A percentile compares a stretch with the other conserved stretches of the same genome.
phyloP scores from a whole-genome alignment of 2,329 filamentous ascomycete genomes.

The Paecilomyces sp. region DNA sequence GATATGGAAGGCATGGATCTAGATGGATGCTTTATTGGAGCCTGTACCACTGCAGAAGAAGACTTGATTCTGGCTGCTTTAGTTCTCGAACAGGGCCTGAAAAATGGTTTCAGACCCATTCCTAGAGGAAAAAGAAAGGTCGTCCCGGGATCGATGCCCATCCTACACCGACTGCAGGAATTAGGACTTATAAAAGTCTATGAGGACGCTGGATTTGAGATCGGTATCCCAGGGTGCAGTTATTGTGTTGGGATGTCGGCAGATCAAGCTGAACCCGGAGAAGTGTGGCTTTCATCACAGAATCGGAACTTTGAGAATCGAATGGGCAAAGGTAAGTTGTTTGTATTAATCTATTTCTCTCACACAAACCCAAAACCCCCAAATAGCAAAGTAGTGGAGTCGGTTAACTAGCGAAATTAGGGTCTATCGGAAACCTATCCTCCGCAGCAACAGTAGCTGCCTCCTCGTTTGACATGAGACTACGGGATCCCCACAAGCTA shows the following conservation, averaged over 20 bases:
- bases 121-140: conserved; percentile 32
- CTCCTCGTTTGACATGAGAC: conserved; percentile 39
- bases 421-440: conserved; percentile 38
- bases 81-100: conserved; percentile 33
- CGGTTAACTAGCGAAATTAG: conserved; percentile 9
- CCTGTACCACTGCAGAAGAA: conserved; percentile 42
- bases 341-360: neutral
- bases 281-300: conserved; percentile 40
- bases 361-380: neutral
- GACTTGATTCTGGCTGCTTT: conserved; percentile 38
- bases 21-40: conserved; percentile 42
- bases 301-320: conserved; percentile 43
- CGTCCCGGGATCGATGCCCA: conserved; percentile 35
- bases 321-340: conserved; percentile 33
- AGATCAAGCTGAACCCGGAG: conserved; percentile 34
- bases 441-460: conserved; percentile 43
- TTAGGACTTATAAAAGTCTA: conserved; percentile 32
- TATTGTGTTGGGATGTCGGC: conserved; percentile 40
- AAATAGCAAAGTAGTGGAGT: no score
- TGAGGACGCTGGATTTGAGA: conserved; percentile 34
- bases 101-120: conserved; percentile 21
- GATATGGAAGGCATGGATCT: conserved; percentile 24
- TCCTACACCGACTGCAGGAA: conserved; percentile 27
- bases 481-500: conserved; percentile 28
- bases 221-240: conserved; percentile 38